Evolutionary conservation across 257 asterid genomes (phyloP), one percentile per base, ranked within the genome.

Genomic region (Ilex asprella): DNA sequence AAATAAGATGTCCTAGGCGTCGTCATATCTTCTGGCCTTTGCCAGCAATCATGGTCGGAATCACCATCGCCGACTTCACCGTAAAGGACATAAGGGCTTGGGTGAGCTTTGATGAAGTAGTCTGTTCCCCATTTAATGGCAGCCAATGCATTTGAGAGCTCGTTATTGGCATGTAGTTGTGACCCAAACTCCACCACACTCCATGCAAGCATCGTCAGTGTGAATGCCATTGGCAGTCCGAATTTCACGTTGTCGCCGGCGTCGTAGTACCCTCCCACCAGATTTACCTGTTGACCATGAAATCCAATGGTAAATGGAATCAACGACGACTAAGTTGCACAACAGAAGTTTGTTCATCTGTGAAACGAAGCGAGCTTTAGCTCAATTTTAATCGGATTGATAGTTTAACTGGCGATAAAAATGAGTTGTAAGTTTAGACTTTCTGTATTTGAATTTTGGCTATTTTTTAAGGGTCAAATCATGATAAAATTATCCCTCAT

Each of bases 171-270:
- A 16, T 14, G 1, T 3, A 87, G 55, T 0, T 75, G 66, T 10
- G 65, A 14, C 44, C 75, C 58, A 58, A 66, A 87, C 39, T 81
- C 84, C 7, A 73, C 67, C 7, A 63, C 83, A 67, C 88, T 79
- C 95, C 95, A 87, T 2, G 89, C 60, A 12, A 87, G 64, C 82
- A 87, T 79, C 8, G 94, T 85, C 66, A 81, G 55, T 4, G 89
- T 74, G 39, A 63, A 85, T 0, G 96, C 96, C 96, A 87, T 81
- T 2, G 96, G 94, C 7, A 85, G 65, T 16, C 91, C 94, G 30
- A 82, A 85, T 67, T 87, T 87, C 5, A 87, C 86, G 55, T 84
- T 84, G 80, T 84, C 95, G 31, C 95, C 92, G 1, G 95, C 87
- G n/a, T 85, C 91, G 39, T 82, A 87, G 60, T 87, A 87, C 60